Evolutionary conservation across 768 basidiomycete genomes (phyloP).

Genomic region (Suillus weaverae): DNA sequence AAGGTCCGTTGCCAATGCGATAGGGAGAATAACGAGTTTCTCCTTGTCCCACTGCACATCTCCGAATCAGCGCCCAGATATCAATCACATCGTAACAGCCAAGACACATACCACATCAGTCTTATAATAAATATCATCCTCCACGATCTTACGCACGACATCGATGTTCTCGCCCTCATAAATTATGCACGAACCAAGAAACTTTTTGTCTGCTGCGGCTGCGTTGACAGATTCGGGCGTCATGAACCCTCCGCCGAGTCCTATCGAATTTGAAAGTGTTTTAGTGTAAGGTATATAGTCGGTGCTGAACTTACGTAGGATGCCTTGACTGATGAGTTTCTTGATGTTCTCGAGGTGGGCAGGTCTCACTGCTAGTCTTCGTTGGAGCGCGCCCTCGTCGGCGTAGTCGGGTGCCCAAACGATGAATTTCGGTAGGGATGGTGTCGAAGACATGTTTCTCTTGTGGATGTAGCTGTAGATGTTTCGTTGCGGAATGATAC

Average conservation of each 20-base stretch:
- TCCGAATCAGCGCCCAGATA: neutral
- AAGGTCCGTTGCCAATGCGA: slow-evolving; percentile 31
- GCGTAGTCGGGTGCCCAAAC: slow-evolving; percentile 69
- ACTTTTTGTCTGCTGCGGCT: slow-evolving; percentile 50
- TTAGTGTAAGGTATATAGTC: slow-evolving; percentile 5
- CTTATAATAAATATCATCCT: slow-evolving; percentile 26
- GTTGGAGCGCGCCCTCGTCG: slow-evolving; percentile 52
- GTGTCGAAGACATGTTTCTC: slow-evolving; percentile 18
- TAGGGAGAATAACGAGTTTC: slow-evolving; percentile 52
- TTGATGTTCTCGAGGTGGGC: slow-evolving; percentile 49
- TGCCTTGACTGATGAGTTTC: slow-evolving; percentile 36
- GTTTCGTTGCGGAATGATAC: neutral
- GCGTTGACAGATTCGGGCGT: slow-evolving; percentile 53
- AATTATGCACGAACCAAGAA: slow-evolving; percentile 59
- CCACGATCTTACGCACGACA: slow-evolving; percentile 30
- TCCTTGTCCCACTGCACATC: slow-evolving; percentile 56
- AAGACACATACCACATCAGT: slow-evolving; percentile 21
- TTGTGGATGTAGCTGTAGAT: neutral
- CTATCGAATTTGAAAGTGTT: slow-evolving; percentile 32
- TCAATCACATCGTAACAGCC: neutral
- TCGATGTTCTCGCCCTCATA: slow-evolving; percentile 55
- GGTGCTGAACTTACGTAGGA: slow-evolving; percentile 46
- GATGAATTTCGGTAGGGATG: slow-evolving; percentile 39
- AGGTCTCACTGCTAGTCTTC: slow-evolving; percentile 52
- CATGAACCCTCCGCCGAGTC: slow-evolving; percentile 55